Percentiles rank a stretch among this genome's conserved stretches.
phyloP scores from a whole-genome alignment of 371 early-diverging fungal genomes.

The Rhizopus arrhizus region DNA sequence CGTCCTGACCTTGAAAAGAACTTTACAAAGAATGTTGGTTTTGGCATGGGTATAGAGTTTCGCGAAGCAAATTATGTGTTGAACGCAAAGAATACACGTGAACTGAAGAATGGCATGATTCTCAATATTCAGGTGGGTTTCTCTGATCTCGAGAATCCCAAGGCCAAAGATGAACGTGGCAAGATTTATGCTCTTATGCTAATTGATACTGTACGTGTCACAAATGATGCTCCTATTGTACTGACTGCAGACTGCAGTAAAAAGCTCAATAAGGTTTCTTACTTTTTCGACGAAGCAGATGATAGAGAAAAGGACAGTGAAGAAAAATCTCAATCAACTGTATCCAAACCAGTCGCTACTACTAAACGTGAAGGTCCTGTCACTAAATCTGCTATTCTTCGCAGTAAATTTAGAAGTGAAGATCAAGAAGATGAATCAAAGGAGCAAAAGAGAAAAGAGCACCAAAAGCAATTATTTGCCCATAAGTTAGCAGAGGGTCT shows the following conservation, averaged over 20 bases:
- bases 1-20: conserved; percentile 84
- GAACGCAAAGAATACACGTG: conserved; percentile 67
- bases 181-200: conserved; percentile 83
- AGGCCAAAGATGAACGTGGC: conserved; percentile 65
- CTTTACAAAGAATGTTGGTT: conserved; percentile 89
- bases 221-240: conserved; percentile 58
- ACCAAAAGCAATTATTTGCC: conserved; percentile 85
- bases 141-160: conserved; percentile 78
- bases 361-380: conserved; percentile 27
- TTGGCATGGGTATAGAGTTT: conserved; percentile 94
- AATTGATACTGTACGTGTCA: conserved; percentile 82
- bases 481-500: conserved; percentile 80
- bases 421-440: conserved; percentile 78
- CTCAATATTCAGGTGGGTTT: conserved; percentile 86
- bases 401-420: conserved; percentile 87
- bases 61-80: conserved; percentile 82
- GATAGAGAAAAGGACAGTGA: conserved; percentile 58
- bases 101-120: conserved; percentile 82
- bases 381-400: conserved; percentile 76
- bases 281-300: conserved; percentile 71
- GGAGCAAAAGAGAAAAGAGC: conserved; percentile 79
- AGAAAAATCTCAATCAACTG: conserved; percentile 12
- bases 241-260: conserved; percentile 78
- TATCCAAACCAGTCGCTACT: conserved; percentile 10
- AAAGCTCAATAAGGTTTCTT: conserved; percentile 75